Evolutionary conservation across 768 basidiomycete genomes (phyloP).

Genomic region (Termitomyces sp.): DNA sequence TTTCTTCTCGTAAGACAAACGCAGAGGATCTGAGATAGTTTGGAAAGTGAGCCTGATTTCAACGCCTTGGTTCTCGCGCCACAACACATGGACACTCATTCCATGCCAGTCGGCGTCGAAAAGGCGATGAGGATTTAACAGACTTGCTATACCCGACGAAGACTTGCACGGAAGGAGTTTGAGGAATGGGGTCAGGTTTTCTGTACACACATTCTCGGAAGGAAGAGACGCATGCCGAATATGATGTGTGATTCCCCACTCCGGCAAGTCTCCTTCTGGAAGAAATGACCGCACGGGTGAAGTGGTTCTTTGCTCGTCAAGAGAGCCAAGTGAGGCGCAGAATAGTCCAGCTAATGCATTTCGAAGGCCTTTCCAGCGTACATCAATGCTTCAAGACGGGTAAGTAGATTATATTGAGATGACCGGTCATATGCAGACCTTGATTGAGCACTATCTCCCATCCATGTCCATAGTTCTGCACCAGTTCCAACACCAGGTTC

Average conservation of each 20-base stretch:
- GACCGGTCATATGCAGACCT: constrained; percentile 31
- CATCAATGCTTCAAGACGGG: constrained; percentile 47
- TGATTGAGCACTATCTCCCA: constrained; percentile 55
- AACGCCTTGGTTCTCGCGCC: constrained; percentile 48
- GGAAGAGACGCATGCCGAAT: constrained; percentile 75
- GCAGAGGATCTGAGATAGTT: constrained; percentile 73
- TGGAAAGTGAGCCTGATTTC: constrained; percentile 68
- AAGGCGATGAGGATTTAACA: constrained; percentile 80
- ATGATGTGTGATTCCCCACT: constrained; percentile 40
- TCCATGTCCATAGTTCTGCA: constrained; percentile 90
- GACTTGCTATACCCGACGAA: constrained; percentile 71
- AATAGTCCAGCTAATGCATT: constrained; percentile 92
- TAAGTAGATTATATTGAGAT: not conserved
- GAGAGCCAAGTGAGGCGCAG: constrained; percentile 82
- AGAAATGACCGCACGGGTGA: constrained; percentile 55
- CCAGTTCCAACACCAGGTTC: constrained; percentile 76
- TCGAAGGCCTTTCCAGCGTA: constrained; percentile 78
- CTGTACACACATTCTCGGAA: constrained; percentile 91
- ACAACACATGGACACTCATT: constrained; percentile 72
- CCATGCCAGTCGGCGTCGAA: constrained; percentile 94
- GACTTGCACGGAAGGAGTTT: constrained; percentile 93
- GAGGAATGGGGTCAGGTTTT: constrained; percentile 94
- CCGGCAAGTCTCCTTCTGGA: constrained; percentile 53
- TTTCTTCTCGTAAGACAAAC: constrained; percentile 39
- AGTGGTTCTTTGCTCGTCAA: constrained; percentile 73